phyloP scores from a whole-genome alignment of 768 basidiomycete species.

The Naematelia encephala region DNA sequence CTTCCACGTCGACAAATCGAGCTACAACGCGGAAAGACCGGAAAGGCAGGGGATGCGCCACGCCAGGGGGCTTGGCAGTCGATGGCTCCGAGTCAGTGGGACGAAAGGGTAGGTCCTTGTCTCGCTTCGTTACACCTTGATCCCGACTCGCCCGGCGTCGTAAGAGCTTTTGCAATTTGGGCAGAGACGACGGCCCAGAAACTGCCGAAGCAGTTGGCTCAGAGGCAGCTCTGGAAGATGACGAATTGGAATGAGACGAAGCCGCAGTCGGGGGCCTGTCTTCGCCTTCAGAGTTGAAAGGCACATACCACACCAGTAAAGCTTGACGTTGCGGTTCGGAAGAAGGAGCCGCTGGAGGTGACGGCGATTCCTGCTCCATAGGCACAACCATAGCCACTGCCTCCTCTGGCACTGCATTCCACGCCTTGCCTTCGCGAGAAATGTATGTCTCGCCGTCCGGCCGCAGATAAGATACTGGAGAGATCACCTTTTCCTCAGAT shows the following conservation, averaged over 20 bases:
- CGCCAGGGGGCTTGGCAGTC: background rate
- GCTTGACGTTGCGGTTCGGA: conserved; percentile 38
- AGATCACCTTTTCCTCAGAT: conserved; percentile 7
- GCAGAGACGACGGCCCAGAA: conserved; percentile 17
- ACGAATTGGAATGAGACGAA: conserved; percentile 18
- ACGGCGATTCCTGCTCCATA: conserved; percentile 16
- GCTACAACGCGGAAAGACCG: conserved; percentile 70
- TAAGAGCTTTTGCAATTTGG: conserved; percentile 44
- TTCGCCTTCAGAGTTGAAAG: conserved; percentile 51
- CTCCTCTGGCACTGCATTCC: conserved; percentile 46
- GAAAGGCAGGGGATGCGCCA: conserved; percentile 50
- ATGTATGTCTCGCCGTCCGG: conserved; percentile 2
- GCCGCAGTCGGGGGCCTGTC: conserved; percentile 27
- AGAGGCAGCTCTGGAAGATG: background rate
- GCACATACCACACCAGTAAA: conserved; percentile 76
- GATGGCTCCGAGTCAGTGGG: background rate
- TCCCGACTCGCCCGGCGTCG: conserved; percentile 38
- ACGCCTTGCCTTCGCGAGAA: conserved; percentile 42
- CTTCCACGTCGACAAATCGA: conserved; percentile 67
- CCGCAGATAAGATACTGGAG: background rate
- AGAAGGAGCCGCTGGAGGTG: background rate
- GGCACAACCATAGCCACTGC: conserved; percentile 49
- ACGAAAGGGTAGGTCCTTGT: background rate
- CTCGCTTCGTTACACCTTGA: conserved; percentile 19
- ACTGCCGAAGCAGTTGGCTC: background rate